Evolutionary conservation across 2,329 filamentous ascomycete species (phyloP), one percentile per base, ranked within the genome.

Genomic region (Emmonsiellopsis sp.): DNA sequence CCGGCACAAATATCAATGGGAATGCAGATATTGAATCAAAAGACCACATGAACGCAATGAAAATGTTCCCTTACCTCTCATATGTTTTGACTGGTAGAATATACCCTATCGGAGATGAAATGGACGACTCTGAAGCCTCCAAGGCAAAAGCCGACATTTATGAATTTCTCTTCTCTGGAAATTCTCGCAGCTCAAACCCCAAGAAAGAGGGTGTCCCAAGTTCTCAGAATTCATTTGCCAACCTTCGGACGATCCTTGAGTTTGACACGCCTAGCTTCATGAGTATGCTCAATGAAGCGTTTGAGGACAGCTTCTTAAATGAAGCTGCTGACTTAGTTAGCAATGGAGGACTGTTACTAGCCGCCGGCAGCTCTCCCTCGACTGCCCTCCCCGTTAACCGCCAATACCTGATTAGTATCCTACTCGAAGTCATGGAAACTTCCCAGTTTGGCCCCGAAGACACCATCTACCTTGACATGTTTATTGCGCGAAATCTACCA

Each of bases 401-500:
- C 35, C 93, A 98, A 69, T 95, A 95, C 63, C 83, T 98, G 55
- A 80, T 96, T 59, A 92, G 88, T 46, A 94, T 96, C 54, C 74
- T 98, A 54, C 78, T 95, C 9, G 90, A 95, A 67, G 85, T 96
- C 31, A 95, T 98, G 89, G 87, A 84, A 49, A 74, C 82, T 0
- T 76, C 79, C 3, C 82, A 87, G 46, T 97, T 95, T 69, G 80
- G 83, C 0, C 71, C 84, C 0, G 82, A 87, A 56, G 90, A 97
- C 65, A 91, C 87, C 10, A 88, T 98, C 53, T 98, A 95, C 69
- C 80, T 98, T 44, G 90, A 98, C 70, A 98, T 98, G 90, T 98
- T 98, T 65, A 87, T 98, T 65, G 92, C 93, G 15, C 84, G 93
- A 53, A 98, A 95, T 66, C 74, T 98, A 49, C 89, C 94, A 3